Conservation (phyloP, 23 red algal genomes). For the Gracilaria caudata region DNA sequence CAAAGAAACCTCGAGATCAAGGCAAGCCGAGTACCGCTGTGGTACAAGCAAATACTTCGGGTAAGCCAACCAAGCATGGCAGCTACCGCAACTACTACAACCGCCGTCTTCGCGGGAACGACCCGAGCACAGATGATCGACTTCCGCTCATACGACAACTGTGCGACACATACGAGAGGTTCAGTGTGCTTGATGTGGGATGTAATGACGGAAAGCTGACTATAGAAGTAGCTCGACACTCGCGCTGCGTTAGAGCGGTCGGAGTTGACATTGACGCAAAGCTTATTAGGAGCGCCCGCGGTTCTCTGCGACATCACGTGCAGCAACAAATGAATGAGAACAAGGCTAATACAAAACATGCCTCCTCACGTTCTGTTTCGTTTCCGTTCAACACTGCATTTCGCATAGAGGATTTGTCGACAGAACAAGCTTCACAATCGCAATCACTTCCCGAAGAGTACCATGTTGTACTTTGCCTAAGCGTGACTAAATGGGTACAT, state of each 20-base stretch:
- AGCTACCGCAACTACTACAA: slow-evolving; percentile 55
- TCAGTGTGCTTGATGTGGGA: slow-evolving; percentile 75
- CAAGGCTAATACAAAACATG: neutral
- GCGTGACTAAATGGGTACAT: slow-evolving; percentile 89
- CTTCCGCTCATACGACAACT: slow-evolving; percentile 22
- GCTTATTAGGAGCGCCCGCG: slow-evolving; percentile 53
- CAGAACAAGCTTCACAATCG: neutral
- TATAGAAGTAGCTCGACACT: slow-evolving; percentile 24
- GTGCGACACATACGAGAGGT: neutral
- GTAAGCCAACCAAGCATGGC: slow-evolving; percentile 12
- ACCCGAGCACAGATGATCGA: slow-evolving; percentile 40
- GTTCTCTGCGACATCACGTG: neutral
- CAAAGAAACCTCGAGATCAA: neutral
- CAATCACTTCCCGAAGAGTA: slow-evolving; percentile 23
- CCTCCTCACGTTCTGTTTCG: neutral
- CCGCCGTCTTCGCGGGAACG: slow-evolving; percentile 34
- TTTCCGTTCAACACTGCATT: slow-evolving; percentile 57
- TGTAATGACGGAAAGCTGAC: slow-evolving; percentile 80
- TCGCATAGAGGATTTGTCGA: slow-evolving; percentile 50
- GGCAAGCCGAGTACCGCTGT: neutral
- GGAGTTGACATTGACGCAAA: slow-evolving; percentile 75
- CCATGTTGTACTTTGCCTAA: slow-evolving; percentile 71
- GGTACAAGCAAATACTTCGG: neutral
- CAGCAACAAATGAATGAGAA: neutral
- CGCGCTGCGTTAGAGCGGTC: slow-evolving; percentile 4